phyloP scores from a whole-genome alignment of 2,329 filamentous ascomycete species.

The Cytospora mali region DNA sequence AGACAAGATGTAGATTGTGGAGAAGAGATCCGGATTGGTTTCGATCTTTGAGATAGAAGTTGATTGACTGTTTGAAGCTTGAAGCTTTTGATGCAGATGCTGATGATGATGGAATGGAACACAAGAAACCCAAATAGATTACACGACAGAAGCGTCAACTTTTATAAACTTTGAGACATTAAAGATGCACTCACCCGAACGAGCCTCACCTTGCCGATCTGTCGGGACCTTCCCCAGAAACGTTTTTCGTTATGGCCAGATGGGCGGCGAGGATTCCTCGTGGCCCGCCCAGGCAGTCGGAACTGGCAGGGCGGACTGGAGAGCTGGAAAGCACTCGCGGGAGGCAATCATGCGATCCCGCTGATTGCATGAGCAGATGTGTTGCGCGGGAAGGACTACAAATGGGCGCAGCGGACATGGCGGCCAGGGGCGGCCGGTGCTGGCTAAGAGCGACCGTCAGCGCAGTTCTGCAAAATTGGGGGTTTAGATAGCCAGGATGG shows the following conservation, averaged over 20 bases:
- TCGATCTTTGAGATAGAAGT: conserved; percentile 1
- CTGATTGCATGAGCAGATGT: conserved; percentile 21
- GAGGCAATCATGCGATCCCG: conserved; percentile 24
- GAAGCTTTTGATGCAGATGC: conserved; percentile 12
- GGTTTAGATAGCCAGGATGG: conserved; percentile 23
- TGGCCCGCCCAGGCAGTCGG: conserved; percentile 14
- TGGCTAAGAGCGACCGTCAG: conserved; percentile 6
- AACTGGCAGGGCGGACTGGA: conserved; percentile 4
- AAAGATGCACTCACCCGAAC: conserved; percentile 15
- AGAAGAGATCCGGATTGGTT: conserved; percentile 3
- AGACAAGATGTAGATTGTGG: conserved; percentile 9
- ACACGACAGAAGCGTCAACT: conserved; percentile 17
- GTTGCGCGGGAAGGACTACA: conserved; percentile 2
- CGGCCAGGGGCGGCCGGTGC: background rate
- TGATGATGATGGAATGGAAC: conserved; percentile 22
- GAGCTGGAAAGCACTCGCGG: background rate
- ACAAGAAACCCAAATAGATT: conserved; percentile 6
- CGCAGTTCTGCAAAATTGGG: conserved; percentile 9
- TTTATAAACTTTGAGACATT: conserved; percentile 22
- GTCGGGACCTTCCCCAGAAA: conserved; percentile 18
- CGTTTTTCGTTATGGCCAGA: conserved; percentile 21
- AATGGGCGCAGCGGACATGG: background rate
- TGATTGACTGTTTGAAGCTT: conserved; percentile 17
- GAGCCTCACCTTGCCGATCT: conserved; percentile 25
- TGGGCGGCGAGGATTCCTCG: conserved; percentile 25